Evolutionary conservation across 768 basidiomycete species (phyloP).

Genomic region (Hypsizygus marmoreus): DNA sequence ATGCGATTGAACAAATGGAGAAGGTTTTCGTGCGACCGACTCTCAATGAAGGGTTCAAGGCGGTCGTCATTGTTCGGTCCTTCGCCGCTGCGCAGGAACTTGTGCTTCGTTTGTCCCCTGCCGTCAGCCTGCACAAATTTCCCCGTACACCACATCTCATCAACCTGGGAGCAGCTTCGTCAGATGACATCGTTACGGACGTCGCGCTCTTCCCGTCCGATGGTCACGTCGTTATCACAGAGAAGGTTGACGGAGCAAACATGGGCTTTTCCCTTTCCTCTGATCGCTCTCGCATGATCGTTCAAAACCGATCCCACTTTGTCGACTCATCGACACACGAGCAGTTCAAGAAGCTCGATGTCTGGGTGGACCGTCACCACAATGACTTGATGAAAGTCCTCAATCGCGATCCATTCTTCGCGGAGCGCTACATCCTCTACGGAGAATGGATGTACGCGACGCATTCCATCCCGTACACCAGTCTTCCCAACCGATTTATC

Average conservation of each 20-base stretch:
- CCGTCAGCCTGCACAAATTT: conserved; percentile 51
- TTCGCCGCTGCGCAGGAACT: conserved; percentile 54
- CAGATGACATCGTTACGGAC: conserved; percentile 51
- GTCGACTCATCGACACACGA: conserved; percentile 56
- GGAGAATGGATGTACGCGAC: conserved; percentile 68
- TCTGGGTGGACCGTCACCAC: conserved; percentile 54
- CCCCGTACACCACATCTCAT: conserved; percentile 63
- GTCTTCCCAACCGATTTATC: conserved; percentile 56
- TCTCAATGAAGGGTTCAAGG: conserved; percentile 54
- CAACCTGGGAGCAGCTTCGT: conserved; percentile 55
- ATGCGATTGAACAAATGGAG: conserved; percentile 57
- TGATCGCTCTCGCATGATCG: conserved; percentile 44
- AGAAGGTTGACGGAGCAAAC: conserved; percentile 70
- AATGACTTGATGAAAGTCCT: conserved; percentile 44
- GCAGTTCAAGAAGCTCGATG: conserved; percentile 60
- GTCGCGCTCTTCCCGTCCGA: conserved; percentile 15
- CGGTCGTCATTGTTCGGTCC: conserved; percentile 48
- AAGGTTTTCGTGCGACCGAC: conserved; percentile 44
- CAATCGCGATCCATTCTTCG: conserved; percentile 50
- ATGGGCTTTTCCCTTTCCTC: conserved; percentile 62
- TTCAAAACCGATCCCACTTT: conserved; percentile 67
- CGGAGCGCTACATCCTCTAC: conserved; percentile 59
- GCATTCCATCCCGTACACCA: conserved; percentile 59
- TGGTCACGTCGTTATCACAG: conserved; percentile 51
- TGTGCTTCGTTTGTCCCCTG: conserved; percentile 43